Evolutionary conservation across 345 rosid species (phyloP), one percentile per base, ranked within the genome.

Genomic region (Hirschfeldia incana): DNA sequence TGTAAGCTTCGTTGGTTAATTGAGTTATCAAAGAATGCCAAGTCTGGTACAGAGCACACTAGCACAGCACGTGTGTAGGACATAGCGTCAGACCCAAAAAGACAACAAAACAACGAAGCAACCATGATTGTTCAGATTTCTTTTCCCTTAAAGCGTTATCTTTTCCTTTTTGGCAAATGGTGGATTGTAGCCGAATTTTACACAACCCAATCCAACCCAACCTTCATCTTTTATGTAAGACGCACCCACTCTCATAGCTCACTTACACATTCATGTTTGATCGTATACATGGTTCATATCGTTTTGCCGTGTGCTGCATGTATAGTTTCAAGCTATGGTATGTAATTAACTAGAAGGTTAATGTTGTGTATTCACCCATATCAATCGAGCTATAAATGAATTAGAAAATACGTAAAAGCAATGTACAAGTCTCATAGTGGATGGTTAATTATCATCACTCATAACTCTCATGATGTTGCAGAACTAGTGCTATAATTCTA

Each of bases 51-150:
- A 49, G 53, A 46, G 16, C 58, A 72, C 59, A 67, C 62, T 63
- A 74, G 5, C 57, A 49, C 3, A 79, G 67, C 75, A 74, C 37
- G 83, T 80, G 83, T 17, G 83, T 79, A 74, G 82, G 82, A 62
- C 82, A 79, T 61, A 49, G 60, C 67, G 65, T 0, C 30, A 68
- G 29, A 39, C 59, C 67, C 59, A 74, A 68, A 78, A 79, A 79
- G 82, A 79, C 70, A 79, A 68, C 39, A 39, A 74, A 74, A 33
- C 82, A 79, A 73, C 78, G 74, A 78, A 73, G 78, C 82, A 74
- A 79, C 71, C 64, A 78, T 74, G 73, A 62, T 74, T 63, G 70
- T 29, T 74, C 8, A 1, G 15, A 53, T 74, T 74, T 61, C 36
- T 36, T 68, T 73, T 74, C 37, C 51, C 65, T 16, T 74, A 62